Base-by-base conservation (phyloP, 2,329 filamentous ascomycete genomes). In the Aspergillus sp. region DNA sequence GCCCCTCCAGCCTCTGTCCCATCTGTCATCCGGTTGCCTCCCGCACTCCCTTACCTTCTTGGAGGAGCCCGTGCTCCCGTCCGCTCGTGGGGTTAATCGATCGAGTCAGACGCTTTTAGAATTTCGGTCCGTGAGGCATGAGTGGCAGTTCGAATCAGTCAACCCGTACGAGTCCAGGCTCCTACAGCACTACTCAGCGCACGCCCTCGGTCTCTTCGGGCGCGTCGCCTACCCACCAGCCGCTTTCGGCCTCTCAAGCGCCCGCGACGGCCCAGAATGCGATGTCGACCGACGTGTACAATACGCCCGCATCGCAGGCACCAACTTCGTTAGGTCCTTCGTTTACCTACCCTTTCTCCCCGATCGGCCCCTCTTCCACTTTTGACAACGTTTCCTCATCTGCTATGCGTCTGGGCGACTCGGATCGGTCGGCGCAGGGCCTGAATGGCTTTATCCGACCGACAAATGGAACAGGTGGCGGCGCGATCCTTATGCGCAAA, bases 401-500 rank as follows among this genome's bases (percentile, higher is more conserved):
- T 68, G 69, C 68, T 63, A 77, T 76, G 72, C 74, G 71, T 65
- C 66, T 73, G 42, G 65, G 64, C 39, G 74, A 77, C 17, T 64
- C 72, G 59, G 75, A 77, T 64, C 69, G 72, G 54, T 70, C 72
- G 57, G 66, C 71, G 59, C 73, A 74, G 63, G 65, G 69, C 62
- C 68, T 77, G 47, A 76, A 75, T 62, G 72, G 73, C 64, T 70
- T 75, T 44, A 67, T 67, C 54, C 70, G 70, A 55, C 62, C 66
- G n/a, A 64, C 59, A 48, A 71, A 68, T 39, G 70, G 66, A 54
- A 66, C 72, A 47, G 72, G 68, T 19, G 72, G 70, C 54, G 73
- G 77, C 49, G 75, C 78, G 49, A 79, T 89, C 62, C 73, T 86
- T 58, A 80, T 89, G 76, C 84, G 85, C 68, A 85, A 82, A 66